phyloP scores from a whole-genome alignment of 176 grass and related monocot species.

The Elymus sibiricus region DNA sequence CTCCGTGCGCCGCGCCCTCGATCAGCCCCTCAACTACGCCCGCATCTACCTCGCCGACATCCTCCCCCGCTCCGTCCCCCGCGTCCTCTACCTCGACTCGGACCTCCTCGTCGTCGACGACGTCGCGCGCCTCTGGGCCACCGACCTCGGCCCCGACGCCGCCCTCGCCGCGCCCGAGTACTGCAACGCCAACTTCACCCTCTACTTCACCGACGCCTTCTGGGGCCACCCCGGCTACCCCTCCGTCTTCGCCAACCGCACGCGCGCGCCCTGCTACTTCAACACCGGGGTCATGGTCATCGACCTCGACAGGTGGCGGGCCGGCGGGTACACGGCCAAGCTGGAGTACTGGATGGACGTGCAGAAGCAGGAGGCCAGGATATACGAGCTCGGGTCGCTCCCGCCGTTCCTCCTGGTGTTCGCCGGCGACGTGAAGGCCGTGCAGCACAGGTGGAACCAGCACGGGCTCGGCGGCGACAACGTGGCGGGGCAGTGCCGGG shows the following conservation, averaged over 20 bases:
- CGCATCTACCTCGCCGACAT: conserved; percentile 97
- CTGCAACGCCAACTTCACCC: conserved; percentile 98
- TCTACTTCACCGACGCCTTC: conserved; percentile 91
- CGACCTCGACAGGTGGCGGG: conserved; percentile 78
- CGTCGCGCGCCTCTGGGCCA: conserved; percentile 85
- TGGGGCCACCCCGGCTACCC: conserved; percentile 61
- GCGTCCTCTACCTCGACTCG: conserved; percentile 94
- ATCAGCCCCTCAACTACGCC: conserved; percentile 98
- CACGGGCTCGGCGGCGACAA: conserved; percentile 97
- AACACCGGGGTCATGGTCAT: conserved; percentile 99
- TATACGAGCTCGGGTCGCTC: conserved; percentile 89
- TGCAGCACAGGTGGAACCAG: conserved; percentile 98
- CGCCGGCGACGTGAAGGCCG: conserved; percentile 87
- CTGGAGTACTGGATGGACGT: conserved; percentile 98
- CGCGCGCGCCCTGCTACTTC: conserved; percentile 83
- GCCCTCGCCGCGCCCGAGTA: conserved; percentile 92
- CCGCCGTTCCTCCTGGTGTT: conserved; percentile 91
- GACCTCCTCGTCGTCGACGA: conserved; percentile 95
- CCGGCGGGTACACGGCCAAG: conserved; percentile 61
- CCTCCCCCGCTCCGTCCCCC: conserved; percentile 59
- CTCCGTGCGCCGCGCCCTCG: conserved; percentile 91
- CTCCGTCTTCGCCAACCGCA: conserved; percentile 52
- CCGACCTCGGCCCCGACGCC: conserved; percentile 54
- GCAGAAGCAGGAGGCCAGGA: conserved; percentile 88
- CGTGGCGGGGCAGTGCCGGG: conserved; percentile 75